Evolutionary conservation across 441 rosid species (phyloP), one percentile per base, ranked within the genome.

Genomic region (Croton setiger): DNA sequence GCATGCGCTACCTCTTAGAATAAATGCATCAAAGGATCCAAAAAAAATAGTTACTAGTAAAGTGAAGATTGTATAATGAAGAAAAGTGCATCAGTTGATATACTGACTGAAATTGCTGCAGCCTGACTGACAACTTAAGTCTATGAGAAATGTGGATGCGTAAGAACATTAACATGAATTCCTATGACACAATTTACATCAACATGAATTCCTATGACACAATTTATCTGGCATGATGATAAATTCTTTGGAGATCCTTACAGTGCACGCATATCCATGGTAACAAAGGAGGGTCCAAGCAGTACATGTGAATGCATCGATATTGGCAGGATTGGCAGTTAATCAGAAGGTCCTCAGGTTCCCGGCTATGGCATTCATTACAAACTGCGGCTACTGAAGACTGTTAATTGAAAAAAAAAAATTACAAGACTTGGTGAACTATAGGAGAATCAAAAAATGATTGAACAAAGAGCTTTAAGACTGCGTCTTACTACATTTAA

Each of bases 231-330:
- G 66, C 62, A 39, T 68, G 80, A 13, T 74, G 85, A 80, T 80
- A 84, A 51, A 87, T 82, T 82, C 71, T 80, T 73, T 76, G 88
- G 33, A 90, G 90, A 78, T 88, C 96, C 79, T 59, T 88, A 88
- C 99, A 95, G 66, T 82, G 96, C 68, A 59, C 74, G 82, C 98
- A 95, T 8, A 88, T 89, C 98, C 99, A 95, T 53, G 98, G 98
- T 36, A 81, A 64, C 69, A 88, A 48, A 47, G 83, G 87, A 71
- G 98, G 97, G 77, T 95, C 98, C 72, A 95, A 82, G 71, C 97
- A 92, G 79, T 92, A 89, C 35, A 85, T 75, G 80, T 92, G 97
- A 31, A 95, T 87, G 53, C 87, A 77, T 63, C 85, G 80, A 60
- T 68, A 66, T 63, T 76, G 83, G 82, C 99, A 92, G 33, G 82